Evolutionary conservation across 73 alveolate species (phyloP).

Genomic region (Tetrahymena elliotti): DNA sequence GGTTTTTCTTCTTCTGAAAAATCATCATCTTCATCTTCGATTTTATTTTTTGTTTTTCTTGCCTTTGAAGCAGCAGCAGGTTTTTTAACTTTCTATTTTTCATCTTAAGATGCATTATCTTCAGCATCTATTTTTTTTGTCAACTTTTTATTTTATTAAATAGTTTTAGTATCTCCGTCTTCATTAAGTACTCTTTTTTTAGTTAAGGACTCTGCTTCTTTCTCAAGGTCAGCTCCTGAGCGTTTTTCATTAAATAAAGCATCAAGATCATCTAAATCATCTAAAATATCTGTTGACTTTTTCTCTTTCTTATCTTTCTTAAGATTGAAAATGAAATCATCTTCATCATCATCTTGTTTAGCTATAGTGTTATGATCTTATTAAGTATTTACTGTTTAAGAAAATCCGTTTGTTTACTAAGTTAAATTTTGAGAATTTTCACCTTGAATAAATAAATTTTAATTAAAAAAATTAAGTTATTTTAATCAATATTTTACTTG

Average conservation of each 20-base stretch:
- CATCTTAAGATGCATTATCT: not conserved
- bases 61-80: not conserved
- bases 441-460: not conserved
- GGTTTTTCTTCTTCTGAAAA: not conserved
- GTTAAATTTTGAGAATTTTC: not conserved
- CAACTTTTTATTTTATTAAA: not conserved
- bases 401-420: not conserved
- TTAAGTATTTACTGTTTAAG: not conserved
- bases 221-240: not conserved
- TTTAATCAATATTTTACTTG: not conserved
- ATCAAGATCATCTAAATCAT: not conserved
- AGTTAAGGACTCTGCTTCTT: not conserved
- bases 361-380: not conserved
- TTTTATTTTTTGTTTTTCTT: not conserved
- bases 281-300: not conserved
- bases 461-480: not conserved
- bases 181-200: not conserved
- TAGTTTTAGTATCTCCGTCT: not conserved
- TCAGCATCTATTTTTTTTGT: not conserved
- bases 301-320: not conserved
- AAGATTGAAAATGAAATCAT: not conserved
- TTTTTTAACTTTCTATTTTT: not conserved
- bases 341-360: not conserved
- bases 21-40: not conserved
- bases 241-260: not conserved